Evolutionary conservation across 163 green algal genomes (phyloP).

Genomic region (Scenedesmus sp.): DNA sequence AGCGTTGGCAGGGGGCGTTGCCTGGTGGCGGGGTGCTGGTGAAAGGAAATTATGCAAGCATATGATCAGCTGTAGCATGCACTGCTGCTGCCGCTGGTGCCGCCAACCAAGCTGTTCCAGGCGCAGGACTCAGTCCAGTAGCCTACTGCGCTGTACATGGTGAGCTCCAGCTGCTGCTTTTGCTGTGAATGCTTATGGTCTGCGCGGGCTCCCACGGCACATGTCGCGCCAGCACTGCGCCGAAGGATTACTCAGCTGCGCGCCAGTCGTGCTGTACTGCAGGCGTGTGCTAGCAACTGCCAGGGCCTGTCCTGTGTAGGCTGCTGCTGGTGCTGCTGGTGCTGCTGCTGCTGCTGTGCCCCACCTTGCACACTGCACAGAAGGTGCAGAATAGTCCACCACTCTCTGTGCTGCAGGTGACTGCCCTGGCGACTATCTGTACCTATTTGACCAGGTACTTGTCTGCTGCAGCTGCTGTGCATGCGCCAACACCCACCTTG

Average conservation of each 20-base stretch:
- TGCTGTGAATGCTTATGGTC: neutral
- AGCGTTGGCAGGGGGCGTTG: too few species aligned
- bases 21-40: neutral
- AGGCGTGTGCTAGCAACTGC: neutral
- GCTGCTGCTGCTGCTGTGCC: neutral
- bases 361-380: conserved; percentile 48
- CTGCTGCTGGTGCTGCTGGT: neutral
- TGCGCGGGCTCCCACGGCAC: too few species aligned
- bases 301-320: neutral
- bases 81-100: neutral
- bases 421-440: too few species aligned
- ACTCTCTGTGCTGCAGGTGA: neutral
- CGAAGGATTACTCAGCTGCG: too few species aligned
- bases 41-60: neutral
- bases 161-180: neutral
- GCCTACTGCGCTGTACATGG: neutral
- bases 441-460: too few species aligned
- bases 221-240: too few species aligned
- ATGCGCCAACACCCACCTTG: neutral
- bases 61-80: neutral
- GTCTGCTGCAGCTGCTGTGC: neutral
- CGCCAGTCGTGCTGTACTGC: neutral
- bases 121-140: neutral
- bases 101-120: neutral
- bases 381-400: conserved; percentile 48